phyloP scores from a whole-genome alignment of 2,329 filamentous ascomycete species.

The Diaporthe sp. region DNA sequence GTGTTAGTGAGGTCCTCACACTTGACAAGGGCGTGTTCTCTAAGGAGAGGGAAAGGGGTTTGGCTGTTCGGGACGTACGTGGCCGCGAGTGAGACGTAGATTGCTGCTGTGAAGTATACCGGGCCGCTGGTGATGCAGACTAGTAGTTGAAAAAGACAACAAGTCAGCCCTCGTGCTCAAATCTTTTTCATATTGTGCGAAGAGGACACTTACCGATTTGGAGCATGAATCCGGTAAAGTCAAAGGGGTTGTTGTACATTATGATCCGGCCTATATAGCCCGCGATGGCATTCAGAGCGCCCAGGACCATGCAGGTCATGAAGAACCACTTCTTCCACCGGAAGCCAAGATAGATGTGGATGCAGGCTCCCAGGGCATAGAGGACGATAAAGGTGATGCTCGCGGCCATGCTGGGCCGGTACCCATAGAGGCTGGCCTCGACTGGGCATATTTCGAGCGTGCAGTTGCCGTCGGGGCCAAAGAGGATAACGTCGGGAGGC shows the following conservation, averaged over 20 bases:
- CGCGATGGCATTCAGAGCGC: conserved; percentile 68
- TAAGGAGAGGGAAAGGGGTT: neutral
- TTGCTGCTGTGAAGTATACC: no score
- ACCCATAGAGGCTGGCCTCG: conserved; percentile 59
- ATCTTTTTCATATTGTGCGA: neutral
- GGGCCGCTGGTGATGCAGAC: conserved; percentile 69
- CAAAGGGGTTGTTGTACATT: conserved; percentile 69
- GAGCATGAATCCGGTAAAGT: conserved; percentile 70
- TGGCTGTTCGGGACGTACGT: conserved; percentile 43
- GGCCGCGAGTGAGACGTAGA: no score
- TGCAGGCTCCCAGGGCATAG: conserved; percentile 60
- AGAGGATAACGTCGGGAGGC: conserved; percentile 42
- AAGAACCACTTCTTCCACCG: conserved; percentile 63
- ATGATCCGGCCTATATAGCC: conserved; percentile 73
- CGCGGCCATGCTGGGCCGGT: conserved; percentile 58
- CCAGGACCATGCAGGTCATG: conserved; percentile 65
- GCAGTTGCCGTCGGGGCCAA: conserved; percentile 62
- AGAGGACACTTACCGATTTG: conserved; percentile 64
- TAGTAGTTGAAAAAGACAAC: conserved; percentile 42
- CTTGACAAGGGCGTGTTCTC: neutral
- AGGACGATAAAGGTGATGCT: conserved; percentile 58
- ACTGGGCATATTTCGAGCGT: conserved; percentile 62
- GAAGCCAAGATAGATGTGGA: conserved; percentile 59
- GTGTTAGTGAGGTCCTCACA: neutral
- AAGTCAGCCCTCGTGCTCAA: neutral